Evolutionary conservation across 306 rosid genomes (phyloP), one percentile per base, ranked within the genome.

Genomic region (Parietaria judaica): DNA sequence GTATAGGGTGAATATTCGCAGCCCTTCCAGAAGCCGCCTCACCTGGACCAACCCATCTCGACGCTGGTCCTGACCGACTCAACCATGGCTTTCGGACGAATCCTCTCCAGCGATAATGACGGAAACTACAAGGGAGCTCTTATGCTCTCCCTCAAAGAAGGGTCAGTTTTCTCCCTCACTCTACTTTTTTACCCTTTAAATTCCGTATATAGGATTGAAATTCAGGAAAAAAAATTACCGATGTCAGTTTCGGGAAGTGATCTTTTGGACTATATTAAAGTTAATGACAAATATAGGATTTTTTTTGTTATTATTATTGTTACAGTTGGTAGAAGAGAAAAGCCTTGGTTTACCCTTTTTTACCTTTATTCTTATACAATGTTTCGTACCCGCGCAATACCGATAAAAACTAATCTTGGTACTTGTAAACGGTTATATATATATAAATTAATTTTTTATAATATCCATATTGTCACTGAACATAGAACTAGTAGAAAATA

Each of bases 11-110:
- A 94, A 71, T 76, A 82, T 67, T 88, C 99, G 56, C 99, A 94
- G 79, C 99, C 99, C 72, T 94, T 94, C 83, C 79, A 79, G 67
- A 94, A 94, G 76, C 99, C 99, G 59, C 99, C 99, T 7, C 99
- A 94, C 72, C 77, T 94, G 86, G 99, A 94, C 45, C 99, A 94
- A 70, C 99, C 99, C 31, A 73, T 94, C 64, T 81, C 94, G 65
- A 89, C 94, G 69, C 81, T 94, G 74, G 79, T 89, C 51, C 94
- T 94, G 13, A 82, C 88, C 52, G 97, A 88, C 80, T 86, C 97
- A 75, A 76, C 88, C 7, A 89, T 94, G 97, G 97, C 94, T 70
- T 83, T 73, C 65, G 99, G 99, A 58, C 97, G 97, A 15, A 81
- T 80, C 65, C 95, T 94, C 70, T 69, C 75, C 63, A 77, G 94